These are phyloP conservation scores for Boletales sp. DNA, from an alignment of 768 basidiomycete genomes.

Conservation along the genomic window DNA sequence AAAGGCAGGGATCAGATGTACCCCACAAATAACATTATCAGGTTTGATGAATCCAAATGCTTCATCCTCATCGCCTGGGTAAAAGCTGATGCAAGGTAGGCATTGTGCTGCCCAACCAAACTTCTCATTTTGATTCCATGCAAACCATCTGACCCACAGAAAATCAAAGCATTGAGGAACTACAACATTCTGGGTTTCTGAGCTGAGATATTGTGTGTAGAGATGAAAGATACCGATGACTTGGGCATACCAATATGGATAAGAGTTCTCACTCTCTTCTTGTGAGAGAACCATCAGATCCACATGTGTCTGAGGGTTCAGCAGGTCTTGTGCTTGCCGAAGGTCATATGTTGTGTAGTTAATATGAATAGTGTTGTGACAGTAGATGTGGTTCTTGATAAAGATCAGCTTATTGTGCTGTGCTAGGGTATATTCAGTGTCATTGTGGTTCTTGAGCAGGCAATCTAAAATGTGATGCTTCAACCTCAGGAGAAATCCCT, in stretches of 20 bases:
- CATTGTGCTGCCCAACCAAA: neutral
- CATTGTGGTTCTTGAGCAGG: neutral
- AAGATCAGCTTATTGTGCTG: slow-evolving; percentile 3
- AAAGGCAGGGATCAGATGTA: neutral
- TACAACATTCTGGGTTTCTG: neutral
- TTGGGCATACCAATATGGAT: slow-evolving; percentile 37
- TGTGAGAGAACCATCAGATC: slow-evolving; percentile 37
- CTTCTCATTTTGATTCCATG: neutral
- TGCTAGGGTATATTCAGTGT: neutral
- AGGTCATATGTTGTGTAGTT: slow-evolving; percentile 33
- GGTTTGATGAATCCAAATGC: neutral
- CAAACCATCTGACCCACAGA: slow-evolving; percentile 4
- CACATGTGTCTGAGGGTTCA: slow-evolving; percentile 35
- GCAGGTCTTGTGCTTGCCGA: slow-evolving; percentile 31
- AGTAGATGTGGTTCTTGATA: slow-evolving; percentile 21
- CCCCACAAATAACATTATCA: neutral
- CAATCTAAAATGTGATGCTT: neutral
- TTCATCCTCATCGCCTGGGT: neutral
- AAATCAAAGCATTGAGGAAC: neutral
- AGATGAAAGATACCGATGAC: slow-evolving; percentile 9
- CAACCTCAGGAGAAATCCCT: neutral
- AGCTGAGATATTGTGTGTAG: neutral
- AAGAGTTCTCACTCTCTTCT: slow-evolving; percentile 28
- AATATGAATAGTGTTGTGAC: slow-evolving; percentile 21
- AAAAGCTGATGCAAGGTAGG: neutral